A percentile compares a stretch with the other conserved stretches of the same genome.
Conservation (phyloP, 2,329 filamentous ascomycete genomes). For the Iodosphaeria phyllophila region DNA sequence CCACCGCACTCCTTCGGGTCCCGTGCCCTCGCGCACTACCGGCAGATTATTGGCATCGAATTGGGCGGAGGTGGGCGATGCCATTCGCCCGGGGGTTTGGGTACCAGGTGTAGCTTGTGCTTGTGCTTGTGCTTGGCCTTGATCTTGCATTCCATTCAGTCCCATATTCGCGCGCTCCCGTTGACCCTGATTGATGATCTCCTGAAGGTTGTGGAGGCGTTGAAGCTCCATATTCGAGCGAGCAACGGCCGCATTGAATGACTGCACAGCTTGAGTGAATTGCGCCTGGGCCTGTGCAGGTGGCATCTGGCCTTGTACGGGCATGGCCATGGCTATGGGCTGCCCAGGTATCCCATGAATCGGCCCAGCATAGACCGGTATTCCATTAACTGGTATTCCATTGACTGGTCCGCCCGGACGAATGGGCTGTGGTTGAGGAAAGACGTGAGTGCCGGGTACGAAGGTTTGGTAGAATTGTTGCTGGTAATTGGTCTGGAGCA, state of each 20-base stretch:
- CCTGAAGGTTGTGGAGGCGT: conserved; percentile 18
- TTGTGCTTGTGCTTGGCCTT: conserved; percentile 4
- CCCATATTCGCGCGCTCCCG: conserved; percentile 19
- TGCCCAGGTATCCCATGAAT: too few relatives aligned
- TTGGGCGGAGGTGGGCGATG: conserved; percentile 14
- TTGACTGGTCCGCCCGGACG: too few relatives aligned
- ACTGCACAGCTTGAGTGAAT: too few relatives aligned
- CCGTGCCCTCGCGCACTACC: conserved; percentile 28
- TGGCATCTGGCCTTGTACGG: too few relatives aligned
- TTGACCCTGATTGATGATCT: conserved; percentile 22
- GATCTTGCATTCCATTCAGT: conserved; percentile 20
- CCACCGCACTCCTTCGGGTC: conserved; percentile 31
- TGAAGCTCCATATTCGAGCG: conserved; percentile 16
- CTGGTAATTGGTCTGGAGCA: too few relatives aligned
- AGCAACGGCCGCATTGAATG: conserved; percentile 3
- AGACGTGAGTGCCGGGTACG: too few relatives aligned
- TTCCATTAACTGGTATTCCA: too few relatives aligned
- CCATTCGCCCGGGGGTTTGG: conserved; percentile 10
- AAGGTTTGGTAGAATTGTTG: too few relatives aligned
- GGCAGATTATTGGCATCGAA: conserved; percentile 20
- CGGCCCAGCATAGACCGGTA: too few relatives aligned
- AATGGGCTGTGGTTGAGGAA: too few relatives aligned
- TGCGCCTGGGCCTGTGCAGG: too few relatives aligned
- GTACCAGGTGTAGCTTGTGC: conserved; percentile 9
- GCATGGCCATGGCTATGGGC: too few relatives aligned